Evolutionary conservation across 2,329 filamentous ascomycete species (phyloP).

Genomic region (Botrytis deweyae): DNA sequence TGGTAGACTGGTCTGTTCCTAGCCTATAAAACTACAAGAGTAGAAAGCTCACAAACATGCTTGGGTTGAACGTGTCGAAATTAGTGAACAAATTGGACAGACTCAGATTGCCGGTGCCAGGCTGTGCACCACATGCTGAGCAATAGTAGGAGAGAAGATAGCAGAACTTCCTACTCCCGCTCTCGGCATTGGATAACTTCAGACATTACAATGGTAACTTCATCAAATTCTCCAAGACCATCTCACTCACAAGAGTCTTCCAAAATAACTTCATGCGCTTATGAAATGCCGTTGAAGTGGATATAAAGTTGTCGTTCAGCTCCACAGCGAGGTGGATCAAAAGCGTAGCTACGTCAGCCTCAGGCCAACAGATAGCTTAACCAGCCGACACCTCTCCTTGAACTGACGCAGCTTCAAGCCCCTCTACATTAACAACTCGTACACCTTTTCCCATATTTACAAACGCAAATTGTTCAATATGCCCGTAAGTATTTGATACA

Average conservation of each 20-base stretch:
- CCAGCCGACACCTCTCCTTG: constrained; percentile 17
- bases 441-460: not conserved
- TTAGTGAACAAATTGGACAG: not conserved
- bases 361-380: constrained; percentile 11
- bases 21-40: no score
- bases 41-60: not conserved
- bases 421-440: constrained; percentile 9
- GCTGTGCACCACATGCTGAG: not conserved
- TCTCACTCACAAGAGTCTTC: not conserved
- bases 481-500: constrained; percentile 1
- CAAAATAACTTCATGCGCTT: not conserved
- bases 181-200: not conserved
- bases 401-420: constrained; percentile 15
- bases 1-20: not conserved
- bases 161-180: not conserved
- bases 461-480: constrained; percentile 13
- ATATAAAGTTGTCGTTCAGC: constrained; percentile 6
- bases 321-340: constrained; percentile 3
- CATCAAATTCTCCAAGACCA: not conserved
- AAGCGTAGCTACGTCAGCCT: not conserved
- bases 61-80: not conserved
- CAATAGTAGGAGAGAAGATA: not conserved
- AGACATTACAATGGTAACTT: not conserved
- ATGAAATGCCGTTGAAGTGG: not conserved
- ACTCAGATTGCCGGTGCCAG: not conserved